Evolutionary conservation across 2,329 filamentous ascomycete genomes (phyloP), one percentile per base, ranked within the genome.

Genomic region (Scedosporium dehoogii): DNA sequence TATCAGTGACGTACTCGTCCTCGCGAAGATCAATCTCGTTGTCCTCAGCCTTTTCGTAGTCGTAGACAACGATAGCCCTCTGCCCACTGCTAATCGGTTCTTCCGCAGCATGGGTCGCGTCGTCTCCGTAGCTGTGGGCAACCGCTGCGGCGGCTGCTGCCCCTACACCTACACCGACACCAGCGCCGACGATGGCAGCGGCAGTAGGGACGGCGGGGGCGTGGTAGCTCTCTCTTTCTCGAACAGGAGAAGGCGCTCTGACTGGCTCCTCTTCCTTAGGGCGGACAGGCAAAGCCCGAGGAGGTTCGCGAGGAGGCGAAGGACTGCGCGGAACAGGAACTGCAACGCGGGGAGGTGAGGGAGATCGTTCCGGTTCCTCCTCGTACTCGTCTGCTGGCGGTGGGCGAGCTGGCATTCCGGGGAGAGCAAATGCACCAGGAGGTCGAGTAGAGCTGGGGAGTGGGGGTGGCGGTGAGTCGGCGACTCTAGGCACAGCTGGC

Each of bases 1-100:
- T 96, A 72, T 96, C 88, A 25, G 84, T 92, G 44, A 99, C 88
- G 66, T 87, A 85, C 69, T 97, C 90, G 65, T 92, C 92, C 75
- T 99, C 94, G 27, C 84, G 81, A 18, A 99, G 82, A 67, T 96
- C 92, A 63, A 99, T 85, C 76, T 99, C 94, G 70, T 99, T 99
- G 67, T 96, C 92, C 74, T 99, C 94, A 1, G 92, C 92, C 77
- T 96, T 97, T 70, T 97, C 93, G 71, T 99, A 99, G 72, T 99
- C 94, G 73, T 94, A 99, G 70, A 94, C 87, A 42, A 94, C 85
- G 63, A 96, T 70, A 1, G 94, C 94, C 58, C 86, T 85, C 71
- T 87, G 84, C 61, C 89, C 89, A 42, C 82, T 82, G 72, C 70
- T 14, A 21, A 63, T 69, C 67, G 14, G 59, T 27, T 53, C 60